phyloP scores from a whole-genome alignment of 1,284 basidiomycete genomes.

The Sphagnurus paluster region DNA sequence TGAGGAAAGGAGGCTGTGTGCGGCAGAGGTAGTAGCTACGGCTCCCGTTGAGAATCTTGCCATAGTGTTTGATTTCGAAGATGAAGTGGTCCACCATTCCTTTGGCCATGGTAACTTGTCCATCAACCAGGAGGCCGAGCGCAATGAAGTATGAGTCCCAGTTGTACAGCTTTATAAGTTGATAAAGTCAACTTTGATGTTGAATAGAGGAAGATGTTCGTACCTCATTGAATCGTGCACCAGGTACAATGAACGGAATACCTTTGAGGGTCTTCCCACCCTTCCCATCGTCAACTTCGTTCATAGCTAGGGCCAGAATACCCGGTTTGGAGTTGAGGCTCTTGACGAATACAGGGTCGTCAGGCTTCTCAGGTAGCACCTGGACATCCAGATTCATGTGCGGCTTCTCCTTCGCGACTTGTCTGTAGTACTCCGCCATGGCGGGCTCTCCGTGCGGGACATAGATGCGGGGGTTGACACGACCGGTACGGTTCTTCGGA shows the following conservation, averaged over 20 bases:
- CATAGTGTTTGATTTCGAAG: conserved; percentile 98
- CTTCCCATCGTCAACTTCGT: conserved; percentile 80
- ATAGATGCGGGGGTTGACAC: conserved; percentile 89
- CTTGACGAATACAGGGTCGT: conserved; percentile 89
- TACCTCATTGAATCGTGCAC: conserved; percentile 97
- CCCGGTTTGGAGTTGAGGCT: conserved; percentile 93
- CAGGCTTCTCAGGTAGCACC: conserved; percentile 81
- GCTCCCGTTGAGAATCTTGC: conserved; percentile 83
- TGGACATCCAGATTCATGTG: conserved; percentile 91
- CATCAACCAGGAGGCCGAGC: conserved; percentile 93
- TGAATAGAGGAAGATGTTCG: conserved; percentile 26
- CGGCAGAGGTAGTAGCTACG: conserved; percentile 92
- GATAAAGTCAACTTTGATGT: conserved; percentile 2
- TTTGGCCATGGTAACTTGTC: conserved; percentile 90
- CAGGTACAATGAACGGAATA: conserved; percentile 95
- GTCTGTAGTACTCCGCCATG: conserved; percentile 92
- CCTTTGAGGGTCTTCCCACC: conserved; percentile 85
- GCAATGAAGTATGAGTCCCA: conserved; percentile 96
- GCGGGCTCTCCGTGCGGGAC: conserved; percentile 90
- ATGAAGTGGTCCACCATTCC: conserved; percentile 99
- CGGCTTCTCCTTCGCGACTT: conserved; percentile 80
- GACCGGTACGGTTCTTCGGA: conserved; percentile 92
- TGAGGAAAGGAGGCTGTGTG: conserved; percentile 97
- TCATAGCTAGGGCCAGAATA: conserved; percentile 94
- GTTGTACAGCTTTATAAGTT: conserved; percentile 67